These are phyloP conservation scores for Aspergillus egyptiacus DNA, from an alignment of 495 filamentous ascomycete genomes.

Conservation along the genomic window DNA sequence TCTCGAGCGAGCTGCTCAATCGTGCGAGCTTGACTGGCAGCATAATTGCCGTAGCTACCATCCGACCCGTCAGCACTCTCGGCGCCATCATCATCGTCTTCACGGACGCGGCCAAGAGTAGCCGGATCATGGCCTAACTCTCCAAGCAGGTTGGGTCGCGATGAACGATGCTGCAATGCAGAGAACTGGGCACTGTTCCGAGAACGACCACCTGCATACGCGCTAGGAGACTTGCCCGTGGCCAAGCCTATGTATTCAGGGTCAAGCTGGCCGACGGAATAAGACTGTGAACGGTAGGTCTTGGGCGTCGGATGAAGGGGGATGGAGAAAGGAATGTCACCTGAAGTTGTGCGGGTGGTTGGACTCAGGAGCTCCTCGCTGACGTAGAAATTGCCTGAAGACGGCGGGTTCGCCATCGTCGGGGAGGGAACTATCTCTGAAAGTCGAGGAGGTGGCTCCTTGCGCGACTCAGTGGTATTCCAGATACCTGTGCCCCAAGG, in stretches of 20 bases:
- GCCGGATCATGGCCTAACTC: slow-evolving; percentile 67
- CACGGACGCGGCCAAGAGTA: slow-evolving; percentile 69
- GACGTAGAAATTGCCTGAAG: slow-evolving; percentile 28
- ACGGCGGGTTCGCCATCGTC: slow-evolving; percentile 56
- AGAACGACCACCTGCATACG: slow-evolving; percentile 37
- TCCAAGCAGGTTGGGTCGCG: slow-evolving; percentile 78
- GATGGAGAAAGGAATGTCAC: slow-evolving; percentile 82
- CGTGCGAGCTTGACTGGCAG: slow-evolving; percentile 55
- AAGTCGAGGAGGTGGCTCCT: slow-evolving; percentile 66
- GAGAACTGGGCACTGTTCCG: slow-evolving; percentile 54
- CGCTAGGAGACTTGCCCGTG: slow-evolving; percentile 39
- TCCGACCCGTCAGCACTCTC: slow-evolving; percentile 59
- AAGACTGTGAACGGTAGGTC: slow-evolving; percentile 92
- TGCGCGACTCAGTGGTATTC: slow-evolving; percentile 66
- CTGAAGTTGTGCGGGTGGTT: slow-evolving; percentile 46
- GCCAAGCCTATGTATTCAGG: slow-evolving; percentile 47
- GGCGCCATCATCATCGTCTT: slow-evolving; percentile 79
- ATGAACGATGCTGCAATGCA: slow-evolving; percentile 72
- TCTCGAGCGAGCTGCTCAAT: slow-evolving; percentile 70
- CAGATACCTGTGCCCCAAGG: slow-evolving; percentile 73
- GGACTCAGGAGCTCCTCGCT: slow-evolving; percentile 51
- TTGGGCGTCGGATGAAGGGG: slow-evolving; percentile 87
- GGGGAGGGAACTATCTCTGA: slow-evolving; percentile 73
- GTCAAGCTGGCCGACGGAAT: slow-evolving; percentile 90
- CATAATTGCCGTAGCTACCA: slow-evolving; percentile 46